Base-by-base conservation (phyloP, 1,139 yeast species). In the Taphrina sp. region DNA sequence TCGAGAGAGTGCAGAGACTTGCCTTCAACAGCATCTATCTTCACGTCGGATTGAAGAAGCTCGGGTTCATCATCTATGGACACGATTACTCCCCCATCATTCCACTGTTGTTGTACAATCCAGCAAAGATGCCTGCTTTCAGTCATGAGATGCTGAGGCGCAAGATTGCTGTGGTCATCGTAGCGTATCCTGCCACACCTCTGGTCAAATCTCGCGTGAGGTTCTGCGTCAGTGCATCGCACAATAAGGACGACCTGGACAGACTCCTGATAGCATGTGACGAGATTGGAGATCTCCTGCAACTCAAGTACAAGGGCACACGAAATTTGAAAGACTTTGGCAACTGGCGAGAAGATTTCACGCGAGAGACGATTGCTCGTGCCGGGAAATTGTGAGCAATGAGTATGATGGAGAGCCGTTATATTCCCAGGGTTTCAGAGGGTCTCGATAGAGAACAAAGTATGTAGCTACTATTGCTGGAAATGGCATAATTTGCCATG, bases 141-240 rank as follows among this genome's bases (percentile, higher is more conserved):
- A 85, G 96, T 39, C 80, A 96, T 69, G 78, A 80, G 77, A 78
- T 92, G 76, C 79, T 85, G 64, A 81, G 79, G 58, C 75, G 80
- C 70, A 85, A 85, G 57, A 83, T 92, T 61, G 98, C 98, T 3
- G 92, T 92, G 53, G 99, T 94, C 43, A 83, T 92, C 64, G 97
- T 90, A 46, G 96, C 97, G 26, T 92, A 92, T 68, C 99, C 99
- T 7, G 98, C 98, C 0, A 90, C 98, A 1, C 96, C 96, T 28
- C 76, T 92, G 62, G 83, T 87, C 34, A 81, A 90, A 54, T 87
- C 95, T 8, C 81, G 98, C 72, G 90, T 88, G 23, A 81, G 99
- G 69, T 80, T 92, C 65, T 92, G 99, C 75, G 85, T 94, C 62
- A 85, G 95, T 59, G 76, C 97, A 0, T 87, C 97, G 1, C 77